Evolutionary conservation across 2,329 filamentous ascomycete genomes (phyloP).

Genomic region (Colletotrichum ledebouriae): DNA sequence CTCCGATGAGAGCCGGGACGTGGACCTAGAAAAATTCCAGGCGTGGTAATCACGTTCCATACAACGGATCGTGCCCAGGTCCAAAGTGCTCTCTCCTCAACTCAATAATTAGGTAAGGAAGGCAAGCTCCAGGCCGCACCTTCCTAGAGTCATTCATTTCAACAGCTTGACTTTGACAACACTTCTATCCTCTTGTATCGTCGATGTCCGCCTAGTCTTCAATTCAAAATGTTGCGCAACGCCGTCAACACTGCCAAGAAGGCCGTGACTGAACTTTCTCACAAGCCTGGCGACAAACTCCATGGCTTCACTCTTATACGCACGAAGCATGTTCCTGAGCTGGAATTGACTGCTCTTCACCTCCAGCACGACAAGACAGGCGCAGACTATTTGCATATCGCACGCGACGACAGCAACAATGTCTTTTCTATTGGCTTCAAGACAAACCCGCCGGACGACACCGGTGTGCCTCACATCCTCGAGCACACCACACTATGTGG

Average conservation of each 20-base stretch:
- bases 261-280: constrained; percentile 81
- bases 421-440: constrained; percentile 99
- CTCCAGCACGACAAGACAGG: constrained; percentile 95
- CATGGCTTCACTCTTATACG: constrained; percentile 94
- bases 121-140: not conserved
- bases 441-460: constrained; percentile 97
- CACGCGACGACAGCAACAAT: constrained; percentile 97
- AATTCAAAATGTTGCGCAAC: constrained; percentile 64
- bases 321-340: constrained; percentile 91
- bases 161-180: not conserved
- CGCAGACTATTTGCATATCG: constrained; percentile 95
- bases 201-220: not conserved
- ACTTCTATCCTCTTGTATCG: not conserved
- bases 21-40: constrained; percentile 27
- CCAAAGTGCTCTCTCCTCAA: constrained; percentile 20
- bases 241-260: constrained; percentile 63
- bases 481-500: constrained; percentile 98
- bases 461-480: constrained; percentile 94
- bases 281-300: constrained; percentile 83
- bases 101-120: not conserved
- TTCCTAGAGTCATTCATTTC: constrained; percentile 5
- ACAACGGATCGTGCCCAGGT: constrained; percentile 14
- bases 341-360: constrained; percentile 91
- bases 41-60: not conserved
- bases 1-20: constrained; percentile 14